These are phyloP conservation scores for Dalbergia oliveri DNA, from an alignment of 306 rosid species.

Conservation along the genomic window DNA sequence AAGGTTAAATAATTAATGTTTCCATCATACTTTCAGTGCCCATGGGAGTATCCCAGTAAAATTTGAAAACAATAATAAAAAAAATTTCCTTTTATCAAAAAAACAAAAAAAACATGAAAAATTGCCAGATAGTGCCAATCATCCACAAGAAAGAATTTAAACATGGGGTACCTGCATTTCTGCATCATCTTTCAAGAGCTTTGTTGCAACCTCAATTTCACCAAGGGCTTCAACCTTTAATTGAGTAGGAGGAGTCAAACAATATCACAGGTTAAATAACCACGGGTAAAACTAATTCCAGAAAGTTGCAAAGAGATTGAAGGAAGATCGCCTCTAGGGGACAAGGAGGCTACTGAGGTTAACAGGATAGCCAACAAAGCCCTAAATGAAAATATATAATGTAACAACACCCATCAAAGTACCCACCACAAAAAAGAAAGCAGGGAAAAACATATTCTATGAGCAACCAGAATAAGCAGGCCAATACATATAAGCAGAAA, in stretches of 20 bases:
- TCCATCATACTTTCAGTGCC: conserved; percentile 9
- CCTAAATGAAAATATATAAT: conserved; percentile 19
- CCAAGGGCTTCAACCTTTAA: conserved; percentile 93
- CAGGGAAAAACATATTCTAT: conserved; percentile 11
- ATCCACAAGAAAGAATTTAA: conserved; percentile 32
- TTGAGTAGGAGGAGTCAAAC: conserved; percentile 43
- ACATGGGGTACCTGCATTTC: conserved; percentile 68
- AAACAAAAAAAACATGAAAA: no score
- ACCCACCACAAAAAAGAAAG: conserved; percentile 1
- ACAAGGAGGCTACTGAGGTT: conserved; percentile 29
- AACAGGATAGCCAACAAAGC: conserved; percentile 16
- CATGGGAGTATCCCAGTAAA: neutral
- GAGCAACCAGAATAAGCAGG: conserved; percentile 38
- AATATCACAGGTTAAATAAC: conserved; percentile 40
- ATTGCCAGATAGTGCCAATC: conserved; percentile 13
- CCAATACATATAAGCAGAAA: conserved; percentile 23
- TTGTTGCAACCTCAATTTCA: conserved; percentile 95
- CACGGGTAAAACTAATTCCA: conserved; percentile 3
- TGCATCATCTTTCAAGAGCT: conserved; percentile 66
- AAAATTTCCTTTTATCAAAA: no score
- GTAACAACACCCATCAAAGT: conserved; percentile 13
- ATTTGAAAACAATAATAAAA: conserved; percentile 22
- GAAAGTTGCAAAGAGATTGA: conserved; percentile 2
- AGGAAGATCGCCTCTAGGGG: conserved; percentile 28
- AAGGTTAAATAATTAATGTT: conserved; percentile 22